Base-by-base conservation (phyloP, 2,329 filamentous ascomycete genomes). In the Diplodia seriata region DNA sequence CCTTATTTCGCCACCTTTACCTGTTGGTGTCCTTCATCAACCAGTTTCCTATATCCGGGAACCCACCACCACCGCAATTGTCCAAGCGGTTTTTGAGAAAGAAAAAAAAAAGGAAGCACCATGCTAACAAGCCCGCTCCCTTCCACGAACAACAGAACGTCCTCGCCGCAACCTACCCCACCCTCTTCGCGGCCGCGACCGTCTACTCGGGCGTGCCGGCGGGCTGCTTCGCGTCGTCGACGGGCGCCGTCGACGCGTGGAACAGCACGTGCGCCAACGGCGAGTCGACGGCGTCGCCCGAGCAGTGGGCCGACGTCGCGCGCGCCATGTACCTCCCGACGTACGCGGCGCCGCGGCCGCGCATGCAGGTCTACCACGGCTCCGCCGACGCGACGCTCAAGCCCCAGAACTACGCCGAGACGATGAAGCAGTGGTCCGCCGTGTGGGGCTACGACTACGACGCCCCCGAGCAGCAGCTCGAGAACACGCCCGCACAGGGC, bases 351-450 rank as follows among this genome's bases (percentile, higher is more conserved):
- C 67, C 79, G 0, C 64, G 64, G 12, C 86, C 86, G 2, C 81
- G 80, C 66, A 85, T 89, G 82, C 84, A 86, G 73, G 81, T 88
- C 73, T 88, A 84, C 78, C 86, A 88, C 73, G 86, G 86, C 50
- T 83, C 81, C 47, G 75, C 74, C 2, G 86, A 88, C 73, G 75
- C 75, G 12, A 86, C 81, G 0, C 78, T 88, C 11, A 78, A 79
- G 62, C 82, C 82, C 18, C 80, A 82, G 71, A 88, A 88, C 76
- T 87, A 86, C 72, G 75, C 85, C 49, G 86, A 89, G 78, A 83
- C 83, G 15, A 68, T 76, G 18, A 77, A 77, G 71, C 75, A 77
- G 67, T 78, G 75, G 76, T 74, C 73, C 0, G 75, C 75, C 38
- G 74, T 77, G 1, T 75, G 76, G 31, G 73, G 72, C 2, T 77